Base-by-base conservation (phyloP, 495 filamentous ascomycete genomes). In the Cetradonia linearis region DNA sequence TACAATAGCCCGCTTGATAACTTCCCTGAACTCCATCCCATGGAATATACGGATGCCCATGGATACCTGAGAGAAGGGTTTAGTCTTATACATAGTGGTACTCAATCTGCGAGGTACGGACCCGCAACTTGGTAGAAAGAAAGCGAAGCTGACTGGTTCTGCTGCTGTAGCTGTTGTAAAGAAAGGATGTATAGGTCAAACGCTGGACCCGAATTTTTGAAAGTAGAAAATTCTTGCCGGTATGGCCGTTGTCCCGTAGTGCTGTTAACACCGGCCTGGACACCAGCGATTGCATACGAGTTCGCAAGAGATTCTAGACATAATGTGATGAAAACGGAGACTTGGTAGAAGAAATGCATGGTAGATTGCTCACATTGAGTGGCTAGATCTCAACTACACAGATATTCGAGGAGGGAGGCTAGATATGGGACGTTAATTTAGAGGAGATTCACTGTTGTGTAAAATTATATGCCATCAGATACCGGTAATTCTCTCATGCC, bases 121-220 rank as follows among this genome's bases (percentile, higher is more conserved):
- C 69, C 69, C 16, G 62, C 60, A 13, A 71, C 60, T 56, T 68
- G 63, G 31, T 64, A 71, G 40, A 65, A 71, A 11, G 69, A 70
- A 6, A 70, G 34, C 27, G 56, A 40, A 27, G 58, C 27, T 23
- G 59, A 59, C 49, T 71, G 70, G 30, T 70, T 63, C 16, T 59
- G 59, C 20, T 60, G 62, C 30, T 66, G 59, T n/a, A 68, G 67
- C 20, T 66, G 50, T 34, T 67, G 53, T 36, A 70, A 61, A 25
- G 70, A 63, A 28, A 66, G 70, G 14, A 71, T 66, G 55, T 66
- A 71, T n/a, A 70, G 65, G 65, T 70, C 70, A 52, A 69, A 71
- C 3, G 65, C 56, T 34, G 70, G 55, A 25, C 70, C 69, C 27
- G 69, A 64, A 5, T 60, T 56, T 23, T 67, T 56, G 28, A 71